Conservation (phyloP, 2,329 filamentous ascomycete genomes). For the Penicillium sp. region DNA sequence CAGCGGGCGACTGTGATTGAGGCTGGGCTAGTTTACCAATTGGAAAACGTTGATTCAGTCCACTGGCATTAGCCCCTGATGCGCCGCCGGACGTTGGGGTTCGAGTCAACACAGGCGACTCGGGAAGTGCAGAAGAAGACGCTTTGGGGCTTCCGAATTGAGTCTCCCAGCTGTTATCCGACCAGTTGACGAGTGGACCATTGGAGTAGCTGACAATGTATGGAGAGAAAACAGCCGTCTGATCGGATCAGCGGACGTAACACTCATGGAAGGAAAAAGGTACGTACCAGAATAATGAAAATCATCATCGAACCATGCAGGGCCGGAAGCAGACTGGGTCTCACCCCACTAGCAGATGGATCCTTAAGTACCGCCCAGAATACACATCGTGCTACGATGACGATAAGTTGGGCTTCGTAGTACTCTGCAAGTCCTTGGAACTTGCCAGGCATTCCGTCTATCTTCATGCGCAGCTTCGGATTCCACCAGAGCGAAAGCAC, state of each 20-base stretch:
- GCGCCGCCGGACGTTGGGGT: slow-evolving; percentile 15
- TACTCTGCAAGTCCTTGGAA: slow-evolving; percentile 45
- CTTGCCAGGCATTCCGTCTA: slow-evolving; percentile 41
- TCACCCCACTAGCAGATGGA: slow-evolving; percentile 33
- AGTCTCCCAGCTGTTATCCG: slow-evolving; percentile 35
- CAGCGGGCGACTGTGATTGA: slow-evolving; percentile 22
- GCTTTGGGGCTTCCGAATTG: slow-evolving; percentile 22
- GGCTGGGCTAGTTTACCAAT: slow-evolving; percentile 39
- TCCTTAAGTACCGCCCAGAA: slow-evolving; percentile 46
- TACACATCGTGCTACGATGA: slow-evolving; percentile 43
- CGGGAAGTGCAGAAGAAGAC: slow-evolving; percentile 16
- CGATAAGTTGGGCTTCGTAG: slow-evolving; percentile 46
- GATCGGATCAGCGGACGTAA: slow-evolving; percentile 20
- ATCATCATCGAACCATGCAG: slow-evolving; percentile 41
- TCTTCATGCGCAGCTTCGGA: slow-evolving; percentile 44
- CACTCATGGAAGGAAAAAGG: neutral
- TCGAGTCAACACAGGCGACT: slow-evolving; percentile 12
- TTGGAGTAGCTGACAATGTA: slow-evolving; percentile 40
- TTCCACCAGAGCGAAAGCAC: slow-evolving; percentile 50
- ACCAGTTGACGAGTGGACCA: slow-evolving; percentile 43
- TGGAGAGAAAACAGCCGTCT: slow-evolving; percentile 40
- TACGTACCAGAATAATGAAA: slow-evolving; percentile 40
- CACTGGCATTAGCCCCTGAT: slow-evolving; percentile 14
- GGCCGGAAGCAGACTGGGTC: slow-evolving; percentile 30
- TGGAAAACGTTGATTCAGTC: slow-evolving; percentile 35